Evolutionary conservation across 2,329 filamentous ascomycete species (phyloP), one percentile per base, ranked within the genome.

Genomic region (Beauveria bassiana): DNA sequence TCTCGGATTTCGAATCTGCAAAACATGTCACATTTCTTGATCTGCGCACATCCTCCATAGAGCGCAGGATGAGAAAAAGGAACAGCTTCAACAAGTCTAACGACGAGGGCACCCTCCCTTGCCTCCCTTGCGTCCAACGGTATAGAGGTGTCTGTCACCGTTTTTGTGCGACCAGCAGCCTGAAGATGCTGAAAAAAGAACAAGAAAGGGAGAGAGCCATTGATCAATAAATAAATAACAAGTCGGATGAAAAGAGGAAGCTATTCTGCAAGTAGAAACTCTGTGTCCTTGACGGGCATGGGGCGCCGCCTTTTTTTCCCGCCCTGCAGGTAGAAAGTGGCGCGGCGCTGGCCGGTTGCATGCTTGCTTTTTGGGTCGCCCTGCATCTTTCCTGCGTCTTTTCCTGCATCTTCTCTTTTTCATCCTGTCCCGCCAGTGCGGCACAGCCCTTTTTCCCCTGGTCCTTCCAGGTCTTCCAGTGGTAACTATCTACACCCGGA

Each of bases 301-400:
- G 5, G 14, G 22, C 24, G 38, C 22, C 49, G 14, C 22, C 18
- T 34, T 18, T 46, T 46, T 22, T 50, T 12, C 20, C 20, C 55
- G 56, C 56, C 56, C 56, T 59, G 56, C 56, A 59, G 56, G 20
- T 42, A 40, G 38, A n/a, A 55, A 55, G 52, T 45, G 52, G 38
- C 43, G 14, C 2, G 3, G 4, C 54, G 26, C 31, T 34, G 31
- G 31, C 43, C 43, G 7, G 14, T 7, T 57, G 28, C 43, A 26
- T 57, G 12, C 54, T 57, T 57, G 26, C 43, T 57, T 57, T 57
- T 57, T 40, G n/a, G 26, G 53, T 57, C 54, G 54, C 54, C 28
- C 43, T 59, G 56, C 45, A 28, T 34, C 10, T 34, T 34, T 5
- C 10, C 31, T 34, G 3, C 31, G 12, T 34, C 10, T 34, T 34